Percentiles rank a stretch among this genome's conserved stretches.
These are phyloP conservation scores for Rauvolfia tetraphylla DNA, from an alignment of 257 asterid genomes.

Conservation along the genomic window DNA sequence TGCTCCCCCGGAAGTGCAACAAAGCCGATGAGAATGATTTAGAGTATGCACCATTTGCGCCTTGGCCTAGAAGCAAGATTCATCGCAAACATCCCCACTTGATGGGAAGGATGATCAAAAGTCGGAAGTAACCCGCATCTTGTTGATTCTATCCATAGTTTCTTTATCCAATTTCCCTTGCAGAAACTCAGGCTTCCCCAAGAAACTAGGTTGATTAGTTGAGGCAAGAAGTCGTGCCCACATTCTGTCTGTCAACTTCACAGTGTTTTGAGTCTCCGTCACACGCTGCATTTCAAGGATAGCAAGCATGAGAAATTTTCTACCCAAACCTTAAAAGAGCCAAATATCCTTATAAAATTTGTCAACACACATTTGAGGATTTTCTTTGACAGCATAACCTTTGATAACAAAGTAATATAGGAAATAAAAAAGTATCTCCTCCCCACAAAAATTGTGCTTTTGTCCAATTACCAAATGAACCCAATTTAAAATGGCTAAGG, in stretches of 20 bases:
- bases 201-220: constrained; percentile 84
- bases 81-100: neutral
- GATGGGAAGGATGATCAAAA: neutral
- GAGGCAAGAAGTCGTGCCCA: constrained; percentile 98
- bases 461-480: neutral
- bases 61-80: neutral
- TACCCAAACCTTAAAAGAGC: neutral
- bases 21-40: neutral
- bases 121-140: constrained; percentile 48
- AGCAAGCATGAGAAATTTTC: neutral
- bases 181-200: constrained; percentile 38
- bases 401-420: neutral
- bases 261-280: constrained; percentile 63
- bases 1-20: neutral
- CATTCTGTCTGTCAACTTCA: constrained; percentile 78
- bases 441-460: neutral
- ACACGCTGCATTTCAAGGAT: constrained; percentile 55
- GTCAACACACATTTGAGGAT: neutral
- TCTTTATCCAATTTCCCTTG: constrained; percentile 41
- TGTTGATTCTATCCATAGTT: constrained; percentile 44
- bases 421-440: neutral
- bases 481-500: neutral
- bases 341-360: neutral
- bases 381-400: neutral
- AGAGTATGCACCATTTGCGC: constrained; percentile 8